Conservation (phyloP, 441 rosid genomes). For the Caryocar brasiliense region DNA sequence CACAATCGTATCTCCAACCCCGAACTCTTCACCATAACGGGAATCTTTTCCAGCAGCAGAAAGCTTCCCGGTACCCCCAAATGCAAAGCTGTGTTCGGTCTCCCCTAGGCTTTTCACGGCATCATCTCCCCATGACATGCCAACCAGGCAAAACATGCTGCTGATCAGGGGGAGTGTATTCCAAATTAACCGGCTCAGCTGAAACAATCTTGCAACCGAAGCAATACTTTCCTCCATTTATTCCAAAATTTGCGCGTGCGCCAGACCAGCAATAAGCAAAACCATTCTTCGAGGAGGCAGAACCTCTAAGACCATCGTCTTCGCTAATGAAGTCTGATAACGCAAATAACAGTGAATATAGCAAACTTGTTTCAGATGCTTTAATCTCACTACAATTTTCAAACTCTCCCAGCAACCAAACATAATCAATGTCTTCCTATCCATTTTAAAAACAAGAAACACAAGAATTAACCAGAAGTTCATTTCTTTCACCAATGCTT, state of each 20-base stretch:
- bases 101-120: slow-evolving; percentile 25
- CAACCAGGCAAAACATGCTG: slow-evolving; percentile 25
- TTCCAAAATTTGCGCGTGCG: slow-evolving; percentile 21
- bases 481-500: too few species aligned
- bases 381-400: too few species aligned
- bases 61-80: slow-evolving; percentile 30
- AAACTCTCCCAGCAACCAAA: too few species aligned
- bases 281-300: slow-evolving; percentile 17
- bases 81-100: slow-evolving; percentile 18
- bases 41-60: slow-evolving; percentile 14
- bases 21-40: slow-evolving; percentile 23
- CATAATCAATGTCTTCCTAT: too few species aligned
- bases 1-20: slow-evolving; percentile 19
- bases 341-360: too few species aligned
- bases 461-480: too few species aligned
- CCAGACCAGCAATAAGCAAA: slow-evolving; percentile 41
- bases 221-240: slow-evolving; percentile 22
- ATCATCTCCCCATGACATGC: slow-evolving; percentile 22
- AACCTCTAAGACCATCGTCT: slow-evolving; percentile 17
- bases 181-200: slow-evolving; percentile 17
- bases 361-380: too few species aligned
- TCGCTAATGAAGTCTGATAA: slow-evolving; percentile 24
- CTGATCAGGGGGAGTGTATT: slow-evolving; percentile 21
- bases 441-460: too few species aligned
- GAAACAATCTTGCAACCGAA: slow-evolving; percentile 18